Evolutionary conservation across 2,329 filamentous ascomycete species (phyloP).

Genomic region (Ustulina deusta): DNA sequence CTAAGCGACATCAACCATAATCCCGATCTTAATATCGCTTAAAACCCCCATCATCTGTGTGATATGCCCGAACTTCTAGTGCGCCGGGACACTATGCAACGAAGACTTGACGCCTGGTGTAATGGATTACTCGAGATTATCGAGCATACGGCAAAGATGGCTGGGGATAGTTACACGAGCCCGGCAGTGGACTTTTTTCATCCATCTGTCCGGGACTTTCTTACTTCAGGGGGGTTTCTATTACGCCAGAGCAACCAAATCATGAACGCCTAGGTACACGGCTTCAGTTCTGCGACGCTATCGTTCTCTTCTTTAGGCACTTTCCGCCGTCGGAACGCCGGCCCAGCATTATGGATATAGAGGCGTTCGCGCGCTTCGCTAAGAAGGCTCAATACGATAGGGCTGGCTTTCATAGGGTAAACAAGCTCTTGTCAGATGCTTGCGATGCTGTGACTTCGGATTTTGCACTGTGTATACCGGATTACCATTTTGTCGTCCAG

Average conservation of each 20-base stretch:
- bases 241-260: not conserved
- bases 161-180: no score
- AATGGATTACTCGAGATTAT: slow-evolving; percentile 14
- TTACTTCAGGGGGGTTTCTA: not conserved
- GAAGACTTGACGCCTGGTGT: slow-evolving; percentile 15
- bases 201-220: slow-evolving; percentile 11
- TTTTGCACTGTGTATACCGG: no score
- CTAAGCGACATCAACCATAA: not conserved
- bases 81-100: slow-evolving; percentile 2
- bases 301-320: not conserved
- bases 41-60: no score
- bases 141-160: not conserved
- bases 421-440: not conserved
- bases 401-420: not conserved
- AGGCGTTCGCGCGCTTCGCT: not conserved
- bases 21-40: not conserved
- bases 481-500: not conserved
- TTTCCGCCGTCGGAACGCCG: no score
- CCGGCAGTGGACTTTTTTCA: slow-evolving; percentile 11
- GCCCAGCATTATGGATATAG: not conserved
- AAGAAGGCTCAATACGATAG: not conserved
- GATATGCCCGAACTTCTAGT: not conserved
- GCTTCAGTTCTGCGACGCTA: slow-evolving; percentile 2
- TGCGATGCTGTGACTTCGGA: not conserved
- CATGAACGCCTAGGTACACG: not conserved